These are phyloP conservation scores for Porphyridium purpureum DNA, from an alignment of 23 red algal species.

Conservation along the genomic window DNA sequence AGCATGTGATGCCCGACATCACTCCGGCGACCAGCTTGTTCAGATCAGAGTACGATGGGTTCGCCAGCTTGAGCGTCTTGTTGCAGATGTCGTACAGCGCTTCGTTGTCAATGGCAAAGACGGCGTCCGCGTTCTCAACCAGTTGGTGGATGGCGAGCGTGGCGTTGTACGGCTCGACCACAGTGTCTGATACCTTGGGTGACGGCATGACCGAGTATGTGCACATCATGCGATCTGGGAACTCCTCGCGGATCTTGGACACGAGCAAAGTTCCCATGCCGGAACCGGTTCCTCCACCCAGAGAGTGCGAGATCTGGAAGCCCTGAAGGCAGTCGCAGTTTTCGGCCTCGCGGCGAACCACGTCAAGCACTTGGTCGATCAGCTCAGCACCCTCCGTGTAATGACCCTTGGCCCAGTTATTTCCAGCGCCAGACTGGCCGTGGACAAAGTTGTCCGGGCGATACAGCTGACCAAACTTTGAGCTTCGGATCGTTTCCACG, in stretches of 20 bases:
- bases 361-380: constrained; percentile 75
- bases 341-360: constrained; percentile 84
- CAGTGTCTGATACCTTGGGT: constrained; percentile 93
- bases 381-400: constrained; percentile 99
- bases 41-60: constrained; percentile 76
- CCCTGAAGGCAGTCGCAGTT: constrained; percentile 93
- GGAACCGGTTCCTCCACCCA: constrained; percentile 95
- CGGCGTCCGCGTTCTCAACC: constrained; percentile 94
- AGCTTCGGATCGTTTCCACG: constrained; percentile 52
- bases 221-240: constrained; percentile 94
- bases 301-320: constrained; percentile 96
- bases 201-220: constrained; percentile 98
- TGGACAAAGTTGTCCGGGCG: constrained; percentile 96
- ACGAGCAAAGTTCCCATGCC: constrained; percentile 92
- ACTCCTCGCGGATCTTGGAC: constrained; percentile 97
- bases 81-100: constrained; percentile 93
- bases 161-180: constrained; percentile 98
- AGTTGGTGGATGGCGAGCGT: constrained; percentile 98
- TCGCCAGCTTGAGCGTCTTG: constrained; percentile 52
- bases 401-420: constrained; percentile 99
- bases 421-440: constrained; percentile 89
- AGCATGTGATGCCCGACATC: constrained; percentile 98
- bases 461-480: constrained; percentile 38
- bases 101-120: constrained; percentile 99
- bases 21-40: constrained; percentile 92